phyloP scores from a whole-genome alignment of 139 green algal genomes.

The Spirogloea muscicola region DNA sequence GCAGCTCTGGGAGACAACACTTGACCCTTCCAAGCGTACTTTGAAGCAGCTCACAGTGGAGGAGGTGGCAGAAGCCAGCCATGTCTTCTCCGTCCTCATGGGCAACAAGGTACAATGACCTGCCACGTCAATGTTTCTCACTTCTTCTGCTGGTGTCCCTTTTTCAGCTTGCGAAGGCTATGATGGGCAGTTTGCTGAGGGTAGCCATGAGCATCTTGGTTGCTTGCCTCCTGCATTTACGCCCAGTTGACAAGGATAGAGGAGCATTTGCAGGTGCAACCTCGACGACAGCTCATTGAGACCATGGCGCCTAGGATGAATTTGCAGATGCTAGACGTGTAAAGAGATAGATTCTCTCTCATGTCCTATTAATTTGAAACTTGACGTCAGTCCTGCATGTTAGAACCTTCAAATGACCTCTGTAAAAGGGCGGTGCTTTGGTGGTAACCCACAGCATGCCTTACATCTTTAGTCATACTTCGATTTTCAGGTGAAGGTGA shows the following conservation, averaged over 20 bases:
- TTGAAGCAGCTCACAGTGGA: slow-evolving; percentile 64
- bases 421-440: too few species aligned
- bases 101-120: slow-evolving; percentile 65
- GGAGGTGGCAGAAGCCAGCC: slow-evolving; percentile 76
- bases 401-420: too few species aligned
- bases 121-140: not conserved
- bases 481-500: too few species aligned
- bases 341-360: too few species aligned
- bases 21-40: slow-evolving; percentile 77
- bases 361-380: too few species aligned
- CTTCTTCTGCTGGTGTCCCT: not conserved
- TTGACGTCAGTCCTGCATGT: too few species aligned
- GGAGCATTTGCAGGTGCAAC: slow-evolving; percentile 13
- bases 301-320: slow-evolving; percentile 23
- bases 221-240: slow-evolving; percentile 1
- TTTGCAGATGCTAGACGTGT: slow-evolving; percentile 28
- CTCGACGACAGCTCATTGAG: slow-evolving; percentile 36
- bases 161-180: not conserved
- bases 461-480: too few species aligned
- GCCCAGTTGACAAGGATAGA: not conserved
- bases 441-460: too few species aligned
- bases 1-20: slow-evolving; percentile 95
- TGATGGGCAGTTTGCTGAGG: not conserved
- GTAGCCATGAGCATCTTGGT: not conserved
- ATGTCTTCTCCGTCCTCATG: slow-evolving; percentile 87